These are phyloP conservation scores for Penicillium sp. DNA, from an alignment of 2,329 filamentous ascomycete species.

Conservation along the genomic window DNA sequence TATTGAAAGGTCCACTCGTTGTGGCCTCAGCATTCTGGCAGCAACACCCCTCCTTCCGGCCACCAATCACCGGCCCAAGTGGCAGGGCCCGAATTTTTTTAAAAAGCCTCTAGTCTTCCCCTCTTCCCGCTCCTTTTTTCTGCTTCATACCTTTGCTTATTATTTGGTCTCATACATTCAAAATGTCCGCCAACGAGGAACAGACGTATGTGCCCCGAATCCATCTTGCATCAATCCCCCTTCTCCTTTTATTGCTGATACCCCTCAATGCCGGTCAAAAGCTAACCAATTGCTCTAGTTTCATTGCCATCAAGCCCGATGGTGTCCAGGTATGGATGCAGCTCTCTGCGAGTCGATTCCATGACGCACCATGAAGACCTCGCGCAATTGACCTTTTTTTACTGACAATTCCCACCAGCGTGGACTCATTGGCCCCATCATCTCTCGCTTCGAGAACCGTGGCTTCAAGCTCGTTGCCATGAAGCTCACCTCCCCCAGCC, in stretches of 20 bases:
- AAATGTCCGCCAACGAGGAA: constrained; percentile 66
- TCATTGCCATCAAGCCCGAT: constrained; percentile 99
- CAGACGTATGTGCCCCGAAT: constrained; percentile 69
- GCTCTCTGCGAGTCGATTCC: neutral
- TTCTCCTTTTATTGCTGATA: constrained; percentile 8
- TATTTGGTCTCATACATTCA: constrained; percentile 36
- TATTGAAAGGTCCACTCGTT: neutral
- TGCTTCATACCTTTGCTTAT: constrained; percentile 25
- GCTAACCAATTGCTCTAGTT: constrained; percentile 59
- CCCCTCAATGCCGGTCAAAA: constrained; percentile 24
- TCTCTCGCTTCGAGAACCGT: constrained; percentile 95
- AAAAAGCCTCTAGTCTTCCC: constrained; percentile 44
- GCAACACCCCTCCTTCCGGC: constrained; percentile 6
- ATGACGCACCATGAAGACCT: neutral
- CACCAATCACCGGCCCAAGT: constrained; percentile 7
- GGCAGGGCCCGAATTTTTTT: constrained; percentile 19
- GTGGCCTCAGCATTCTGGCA: constrained; percentile 4
- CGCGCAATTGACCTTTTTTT: constrained; percentile 13
- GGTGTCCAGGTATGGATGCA: constrained; percentile 79
- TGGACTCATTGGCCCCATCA: constrained; percentile 96
- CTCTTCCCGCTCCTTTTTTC: constrained; percentile 15
- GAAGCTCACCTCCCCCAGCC: constrained; percentile 85
- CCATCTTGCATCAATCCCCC: neutral
- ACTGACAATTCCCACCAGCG: constrained; percentile 59
- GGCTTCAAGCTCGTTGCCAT: constrained; percentile 98